These are phyloP conservation scores for Colletotrichum karsti DNA, from an alignment of 2,329 filamentous ascomycete species.

Conservation along the genomic window DNA sequence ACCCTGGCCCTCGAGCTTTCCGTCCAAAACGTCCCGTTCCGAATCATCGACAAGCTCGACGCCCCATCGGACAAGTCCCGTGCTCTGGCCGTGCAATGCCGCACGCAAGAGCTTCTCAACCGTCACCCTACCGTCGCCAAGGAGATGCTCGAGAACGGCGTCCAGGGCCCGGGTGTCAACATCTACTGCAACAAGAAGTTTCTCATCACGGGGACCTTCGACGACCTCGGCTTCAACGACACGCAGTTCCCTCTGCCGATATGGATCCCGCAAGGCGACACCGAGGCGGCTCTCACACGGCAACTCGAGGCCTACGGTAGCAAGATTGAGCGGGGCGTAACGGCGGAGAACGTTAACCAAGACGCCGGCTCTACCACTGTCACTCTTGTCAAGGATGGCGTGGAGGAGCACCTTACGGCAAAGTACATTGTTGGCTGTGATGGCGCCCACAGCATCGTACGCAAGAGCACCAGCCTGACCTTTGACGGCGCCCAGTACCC, in stretches of 20 bases:
- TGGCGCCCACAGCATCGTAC: constrained; percentile 53
- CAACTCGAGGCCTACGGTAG: constrained; percentile 36
- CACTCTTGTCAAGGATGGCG: constrained; percentile 30
- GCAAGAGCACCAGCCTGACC: constrained; percentile 44
- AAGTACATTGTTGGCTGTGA: constrained; percentile 57
- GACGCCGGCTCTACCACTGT: constrained; percentile 38
- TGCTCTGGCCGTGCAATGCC: constrained; percentile 55
- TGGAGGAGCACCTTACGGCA: constrained; percentile 38
- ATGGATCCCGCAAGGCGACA: constrained; percentile 43
- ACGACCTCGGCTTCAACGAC: constrained; percentile 38
- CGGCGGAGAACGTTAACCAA: constrained; percentile 38
- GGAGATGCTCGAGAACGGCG: constrained; percentile 44
- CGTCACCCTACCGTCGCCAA: constrained; percentile 49
- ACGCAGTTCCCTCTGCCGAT: constrained; percentile 41
- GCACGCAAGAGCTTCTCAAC: constrained; percentile 58
- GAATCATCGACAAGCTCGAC: constrained; percentile 45
- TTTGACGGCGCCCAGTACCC: constrained; percentile 52
- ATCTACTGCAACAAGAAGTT: constrained; percentile 45
- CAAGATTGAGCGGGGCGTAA: constrained; percentile 38
- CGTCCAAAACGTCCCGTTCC: constrained; percentile 41
- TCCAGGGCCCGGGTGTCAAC: constrained; percentile 44
- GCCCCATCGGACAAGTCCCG: constrained; percentile 46
- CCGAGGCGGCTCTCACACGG: constrained; percentile 41
- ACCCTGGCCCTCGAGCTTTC: constrained; percentile 42
- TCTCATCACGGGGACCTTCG: constrained; percentile 40